A percentile compares a stretch with the other conserved stretches of the same genome.
phyloP scores from a whole-genome alignment of 345 rosid species.

The Conringia planisiliqua region DNA sequence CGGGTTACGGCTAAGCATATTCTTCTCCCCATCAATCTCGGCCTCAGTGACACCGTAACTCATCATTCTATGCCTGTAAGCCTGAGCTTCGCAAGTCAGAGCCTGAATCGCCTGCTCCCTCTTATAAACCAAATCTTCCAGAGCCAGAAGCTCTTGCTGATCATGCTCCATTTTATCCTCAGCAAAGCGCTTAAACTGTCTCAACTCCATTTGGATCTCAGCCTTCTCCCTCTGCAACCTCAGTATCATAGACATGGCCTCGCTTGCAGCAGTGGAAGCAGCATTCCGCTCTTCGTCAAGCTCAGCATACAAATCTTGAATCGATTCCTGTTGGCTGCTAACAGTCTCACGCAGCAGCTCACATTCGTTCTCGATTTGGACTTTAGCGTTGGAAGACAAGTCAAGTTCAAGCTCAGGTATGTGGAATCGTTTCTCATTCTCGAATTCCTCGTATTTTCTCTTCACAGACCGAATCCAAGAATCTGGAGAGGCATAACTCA shows the following conservation, averaged over 20 bases:
- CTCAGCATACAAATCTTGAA: conserved; percentile 64
- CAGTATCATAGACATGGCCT: conserved; percentile 98
- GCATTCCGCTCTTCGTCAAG: conserved; percentile 97
- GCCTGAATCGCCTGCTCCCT: conserved; percentile 86
- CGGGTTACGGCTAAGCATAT: conserved; percentile 36
- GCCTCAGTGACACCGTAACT: conserved; percentile 76
- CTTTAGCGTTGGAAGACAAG: conserved; percentile 50
- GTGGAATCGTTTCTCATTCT: conserved; percentile 43
- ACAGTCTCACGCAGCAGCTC: conserved; percentile 71
- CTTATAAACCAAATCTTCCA: conserved; percentile 85
- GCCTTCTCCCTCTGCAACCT: conserved; percentile 97
- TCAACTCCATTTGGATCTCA: conserved; percentile 84
- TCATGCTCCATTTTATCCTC: conserved; percentile 97
- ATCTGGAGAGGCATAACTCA: conserved; percentile 25
- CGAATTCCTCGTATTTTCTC: conserved; percentile 63
- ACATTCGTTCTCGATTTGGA: conserved; percentile 79
- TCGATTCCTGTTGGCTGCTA: conserved; percentile 61
- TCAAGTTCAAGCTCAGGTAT: conserved; percentile 50
- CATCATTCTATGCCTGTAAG: conserved; percentile 94
- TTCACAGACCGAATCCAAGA: conserved; percentile 69
- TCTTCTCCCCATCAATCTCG: conserved; percentile 64
- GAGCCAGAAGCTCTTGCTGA: conserved; percentile 64
- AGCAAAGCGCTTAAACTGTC: conserved; percentile 82
- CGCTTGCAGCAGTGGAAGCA: conserved; percentile 86
- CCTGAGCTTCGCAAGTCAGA: conserved; percentile 77